Evolutionary conservation across 2,329 filamentous ascomycete genomes (phyloP), one percentile per base, ranked within the genome.

Genomic region (Samsoniella hepiali): DNA sequence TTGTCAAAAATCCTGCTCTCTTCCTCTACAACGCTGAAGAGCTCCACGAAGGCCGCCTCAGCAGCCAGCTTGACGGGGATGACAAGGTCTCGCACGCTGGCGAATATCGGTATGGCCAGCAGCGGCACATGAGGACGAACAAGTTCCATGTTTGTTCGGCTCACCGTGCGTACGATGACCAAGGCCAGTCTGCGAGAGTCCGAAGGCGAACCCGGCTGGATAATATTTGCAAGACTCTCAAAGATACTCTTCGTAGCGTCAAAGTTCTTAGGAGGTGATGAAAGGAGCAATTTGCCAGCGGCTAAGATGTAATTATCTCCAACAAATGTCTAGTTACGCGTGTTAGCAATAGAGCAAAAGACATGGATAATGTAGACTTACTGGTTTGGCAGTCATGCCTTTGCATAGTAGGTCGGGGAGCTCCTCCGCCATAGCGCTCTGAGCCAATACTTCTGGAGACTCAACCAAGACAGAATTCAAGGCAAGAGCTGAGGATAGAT

Each of bases 21-120:
- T 67, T 93, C 89, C 51, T 97, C 91, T 1, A 93, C 91, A 1
- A 98, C 93, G 50, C 86, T 88, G 79, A 99, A 98, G 5, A 98
- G 82, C 57, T 92, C 87, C 62, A 99, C 84, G 76, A 99, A 98
- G 0, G 94, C 93, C 13, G 93, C 94, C 78, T 99, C 95, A 1
- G 95, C 94, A 0, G 94, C 90, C 34, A 99, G 83, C 77, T 99
- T 99, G 72, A 99, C 89, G 0, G 96, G 96, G 66, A 99, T 98
- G 6, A 98, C 88, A 10, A 88, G 82, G 74, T 99, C 95, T 64
- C 96, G 88, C 34, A 99, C 95, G 60, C 91, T 90, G 49, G 91
- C 88, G 75, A 99, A 99, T 51, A 98, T 84, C 1, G 93, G 88
- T 1, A 89, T 88, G 1, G 91, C 89, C n/a, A 99, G 84, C 3